Evolutionary conservation across 179 eudicot species (phyloP).

Genomic region (Carnegiea gigantea): DNA sequence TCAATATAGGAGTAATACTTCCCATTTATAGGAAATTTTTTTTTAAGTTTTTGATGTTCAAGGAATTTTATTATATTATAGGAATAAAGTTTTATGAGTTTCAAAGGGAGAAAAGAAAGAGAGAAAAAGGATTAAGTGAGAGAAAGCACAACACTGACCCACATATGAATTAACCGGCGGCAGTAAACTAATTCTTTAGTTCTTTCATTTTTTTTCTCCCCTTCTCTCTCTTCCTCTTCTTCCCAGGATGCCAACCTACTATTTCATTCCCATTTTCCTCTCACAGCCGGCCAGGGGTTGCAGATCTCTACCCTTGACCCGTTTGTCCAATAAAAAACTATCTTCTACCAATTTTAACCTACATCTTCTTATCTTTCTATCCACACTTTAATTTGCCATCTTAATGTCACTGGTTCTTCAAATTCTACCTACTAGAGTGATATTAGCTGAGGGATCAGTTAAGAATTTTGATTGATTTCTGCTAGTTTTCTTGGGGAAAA

Average conservation of each 20-base stretch:
- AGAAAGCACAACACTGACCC: too few relatives aligned
- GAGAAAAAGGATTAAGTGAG: background rate
- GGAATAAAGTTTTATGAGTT: conserved; percentile 26
- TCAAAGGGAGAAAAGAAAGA: conserved; percentile 16
- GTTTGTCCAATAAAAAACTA: conserved; percentile 33
- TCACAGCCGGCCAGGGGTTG: conserved; percentile 23
- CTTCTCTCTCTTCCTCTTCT: conserved; percentile 22
- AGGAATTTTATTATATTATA: conserved; percentile 12
- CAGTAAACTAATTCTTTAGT: too few relatives aligned
- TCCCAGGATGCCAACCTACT: conserved; percentile 27
- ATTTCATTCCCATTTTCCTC: conserved; percentile 23
- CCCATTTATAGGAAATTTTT: background rate
- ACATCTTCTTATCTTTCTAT: background rate
- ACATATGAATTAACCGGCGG: too few relatives aligned
- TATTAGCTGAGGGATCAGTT: conserved; percentile 7
- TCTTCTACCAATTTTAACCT: conserved; percentile 1
- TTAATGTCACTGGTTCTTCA: background rate
- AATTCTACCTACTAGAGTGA: conserved; percentile 11
- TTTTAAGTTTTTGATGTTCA: background rate
- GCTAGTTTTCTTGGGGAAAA: background rate
- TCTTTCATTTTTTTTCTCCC: conserved; percentile 19
- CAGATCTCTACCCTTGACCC: conserved; percentile 50
- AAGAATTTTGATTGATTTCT: background rate
- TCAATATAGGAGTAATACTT: background rate
- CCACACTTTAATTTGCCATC: background rate